Evolutionary conservation across 352 stramenopile genomes (phyloP).

Genomic region (Phytopythium boreale): DNA sequence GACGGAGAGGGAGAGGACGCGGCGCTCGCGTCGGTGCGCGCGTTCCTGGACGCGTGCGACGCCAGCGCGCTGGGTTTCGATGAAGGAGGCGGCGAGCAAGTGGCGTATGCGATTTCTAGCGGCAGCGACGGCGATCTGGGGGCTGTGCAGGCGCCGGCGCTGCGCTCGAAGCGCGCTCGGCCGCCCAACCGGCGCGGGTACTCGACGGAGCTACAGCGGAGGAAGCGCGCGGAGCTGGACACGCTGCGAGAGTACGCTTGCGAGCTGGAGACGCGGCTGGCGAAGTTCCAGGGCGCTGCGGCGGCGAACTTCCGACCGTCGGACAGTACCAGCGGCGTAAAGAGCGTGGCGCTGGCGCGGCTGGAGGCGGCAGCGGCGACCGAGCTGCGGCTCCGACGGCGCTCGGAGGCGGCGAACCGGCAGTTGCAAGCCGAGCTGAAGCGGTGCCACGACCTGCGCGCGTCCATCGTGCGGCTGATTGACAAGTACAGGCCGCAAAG

Average conservation of each 20-base stretch:
- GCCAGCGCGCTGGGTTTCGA: not conserved
- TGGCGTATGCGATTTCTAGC: not conserved
- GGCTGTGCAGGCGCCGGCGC: not conserved
- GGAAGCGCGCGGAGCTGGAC: not conserved
- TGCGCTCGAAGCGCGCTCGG: not conserved
- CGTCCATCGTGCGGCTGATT: not conserved
- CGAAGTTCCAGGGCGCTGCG: not conserved
- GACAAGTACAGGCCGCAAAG: not conserved
- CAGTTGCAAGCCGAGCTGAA: not conserved
- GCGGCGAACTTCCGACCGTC: not conserved
- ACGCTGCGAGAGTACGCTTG: not conserved
- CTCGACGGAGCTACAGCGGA: conserved; percentile 1
- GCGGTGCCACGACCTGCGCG: not conserved
- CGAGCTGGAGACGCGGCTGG: not conserved
- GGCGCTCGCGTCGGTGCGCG: conserved; percentile 1
- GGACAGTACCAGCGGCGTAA: not conserved
- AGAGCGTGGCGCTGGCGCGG: not conserved
- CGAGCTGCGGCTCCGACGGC: not conserved
- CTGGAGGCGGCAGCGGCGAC: not conserved
- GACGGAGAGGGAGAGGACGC: not conserved
- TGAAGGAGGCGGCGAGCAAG: not conserved
- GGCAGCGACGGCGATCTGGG: not conserved
- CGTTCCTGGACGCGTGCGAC: conserved; percentile 5
- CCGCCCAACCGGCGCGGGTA: not conserved
- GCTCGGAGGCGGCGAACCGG: not conserved